phyloP scores from a whole-genome alignment of 108 stramenopile species.

The Conticribra guillardii region DNA sequence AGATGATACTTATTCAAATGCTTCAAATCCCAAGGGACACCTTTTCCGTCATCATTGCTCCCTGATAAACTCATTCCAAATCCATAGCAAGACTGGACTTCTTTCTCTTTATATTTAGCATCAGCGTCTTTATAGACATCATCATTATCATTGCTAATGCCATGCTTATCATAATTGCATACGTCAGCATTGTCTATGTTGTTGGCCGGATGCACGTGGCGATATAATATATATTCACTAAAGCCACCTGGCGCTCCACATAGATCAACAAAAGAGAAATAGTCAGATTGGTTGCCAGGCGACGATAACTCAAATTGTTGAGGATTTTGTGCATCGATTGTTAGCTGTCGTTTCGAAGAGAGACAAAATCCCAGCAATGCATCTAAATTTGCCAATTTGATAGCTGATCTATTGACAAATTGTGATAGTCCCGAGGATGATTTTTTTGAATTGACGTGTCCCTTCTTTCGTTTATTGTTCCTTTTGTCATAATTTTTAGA shows the following conservation, averaged over 20 bases:
- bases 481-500: conserved; percentile 36
- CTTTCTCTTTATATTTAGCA: neutral
- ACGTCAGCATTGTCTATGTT: neutral
- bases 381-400: conserved; percentile 88
- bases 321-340: neutral
- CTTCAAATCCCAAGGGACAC: conserved; percentile 67
- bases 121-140: neutral
- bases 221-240: conserved; percentile 84
- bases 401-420: conserved; percentile 76
- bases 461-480: too few species aligned
- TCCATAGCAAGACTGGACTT: conserved; percentile 48
- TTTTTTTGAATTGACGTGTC: too few species aligned
- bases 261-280: conserved; percentile 83
- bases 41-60: conserved; percentile 76
- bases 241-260: conserved; percentile 92
- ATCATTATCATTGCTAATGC: conserved; percentile 1
- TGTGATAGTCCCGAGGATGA: conserved; percentile 18
- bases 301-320: neutral
- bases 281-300: neutral
- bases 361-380: conserved; percentile 64
- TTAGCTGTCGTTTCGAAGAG: neutral
- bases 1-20: conserved; percentile 33
- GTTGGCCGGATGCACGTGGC: conserved; percentile 31
- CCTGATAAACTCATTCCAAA: conserved; percentile 86
- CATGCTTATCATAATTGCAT: neutral